These are phyloP conservation scores for Emydomyces testavorans DNA, from an alignment of 2,329 filamentous ascomycete species.

Conservation along the genomic window DNA sequence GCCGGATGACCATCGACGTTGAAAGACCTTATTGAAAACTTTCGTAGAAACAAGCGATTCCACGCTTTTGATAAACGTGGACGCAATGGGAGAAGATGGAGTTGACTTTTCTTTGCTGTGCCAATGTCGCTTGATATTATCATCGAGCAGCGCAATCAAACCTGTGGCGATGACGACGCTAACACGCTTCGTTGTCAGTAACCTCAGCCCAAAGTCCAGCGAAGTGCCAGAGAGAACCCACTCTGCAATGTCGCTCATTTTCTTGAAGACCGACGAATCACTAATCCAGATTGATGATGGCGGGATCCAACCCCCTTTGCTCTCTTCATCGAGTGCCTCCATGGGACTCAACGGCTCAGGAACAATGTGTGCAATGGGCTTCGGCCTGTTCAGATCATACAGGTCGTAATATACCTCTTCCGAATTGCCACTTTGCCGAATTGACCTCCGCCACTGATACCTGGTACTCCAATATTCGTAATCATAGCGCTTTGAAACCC, in stretches of 20 bases:
- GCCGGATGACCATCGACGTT: slow-evolving; percentile 37
- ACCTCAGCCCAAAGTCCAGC: neutral
- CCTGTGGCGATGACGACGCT: slow-evolving; percentile 87
- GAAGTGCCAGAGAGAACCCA: slow-evolving; percentile 40
- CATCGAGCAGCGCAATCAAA: slow-evolving; percentile 75
- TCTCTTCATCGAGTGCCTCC: slow-evolving; percentile 59
- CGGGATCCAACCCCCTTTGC: slow-evolving; percentile 77
- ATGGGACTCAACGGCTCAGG: slow-evolving; percentile 62
- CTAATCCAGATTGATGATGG: slow-evolving; percentile 86
- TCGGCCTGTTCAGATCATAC: slow-evolving; percentile 52
- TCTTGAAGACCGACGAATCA: slow-evolving; percentile 57
- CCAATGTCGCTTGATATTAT: slow-evolving; percentile 76
- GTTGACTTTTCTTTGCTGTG: slow-evolving; percentile 44
- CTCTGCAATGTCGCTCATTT: slow-evolving; percentile 74
- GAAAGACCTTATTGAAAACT: slow-evolving; percentile 53
- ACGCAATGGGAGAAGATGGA: slow-evolving; percentile 42
- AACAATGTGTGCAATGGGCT: slow-evolving; percentile 69
- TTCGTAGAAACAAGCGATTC: slow-evolving; percentile 52
- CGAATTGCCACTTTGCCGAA: slow-evolving; percentile 53
- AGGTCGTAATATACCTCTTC: slow-evolving; percentile 68
- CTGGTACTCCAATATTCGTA: slow-evolving; percentile 87
- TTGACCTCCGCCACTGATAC: slow-evolving; percentile 72
- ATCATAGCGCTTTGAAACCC: slow-evolving; percentile 64
- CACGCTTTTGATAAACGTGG: slow-evolving; percentile 45
- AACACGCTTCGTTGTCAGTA: slow-evolving; percentile 13